These are phyloP conservation scores for Colletotrichum karsti DNA, from an alignment of 2,329 filamentous ascomycete species.

Conservation along the genomic window DNA sequence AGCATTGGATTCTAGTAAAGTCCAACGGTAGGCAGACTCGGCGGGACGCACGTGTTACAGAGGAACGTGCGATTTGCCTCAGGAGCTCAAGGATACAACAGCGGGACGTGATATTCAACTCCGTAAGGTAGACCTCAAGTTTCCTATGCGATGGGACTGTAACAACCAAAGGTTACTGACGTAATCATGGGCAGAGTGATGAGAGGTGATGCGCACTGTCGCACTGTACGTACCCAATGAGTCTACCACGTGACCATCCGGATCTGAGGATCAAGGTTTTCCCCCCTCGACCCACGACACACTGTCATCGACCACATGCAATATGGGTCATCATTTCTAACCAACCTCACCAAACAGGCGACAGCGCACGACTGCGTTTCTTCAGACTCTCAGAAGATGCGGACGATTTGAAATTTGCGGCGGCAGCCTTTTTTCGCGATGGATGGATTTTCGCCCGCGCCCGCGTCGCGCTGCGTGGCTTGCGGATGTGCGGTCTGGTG, in stretches of 20 bases:
- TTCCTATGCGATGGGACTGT: no score
- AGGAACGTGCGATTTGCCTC: no score
- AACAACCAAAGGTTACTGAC: no score
- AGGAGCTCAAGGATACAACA: no score
- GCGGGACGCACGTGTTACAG: no score
- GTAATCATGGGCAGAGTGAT: no score
- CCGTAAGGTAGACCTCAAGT: no score
- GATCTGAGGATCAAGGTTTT: constrained; percentile 22
- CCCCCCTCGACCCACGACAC: constrained; percentile 16
- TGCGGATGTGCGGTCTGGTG: background rate
- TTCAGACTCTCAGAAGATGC: background rate
- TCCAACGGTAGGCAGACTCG: no score
- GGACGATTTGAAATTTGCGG: background rate
- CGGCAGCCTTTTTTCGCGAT: background rate
- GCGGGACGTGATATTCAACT: no score
- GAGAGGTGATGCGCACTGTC: background rate
- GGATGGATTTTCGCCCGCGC: background rate
- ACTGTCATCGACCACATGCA: constrained; percentile 1
- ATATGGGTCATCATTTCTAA: constrained; percentile 3
- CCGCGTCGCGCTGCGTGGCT: background rate
- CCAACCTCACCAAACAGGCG: background rate
- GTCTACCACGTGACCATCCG: constrained; percentile 9
- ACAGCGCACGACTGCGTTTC: background rate
- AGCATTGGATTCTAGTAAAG: no score
- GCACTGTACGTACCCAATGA: background rate